Conservation (phyloP, 768 basidiomycete species). For the Pleurotus cornucopiae region DNA sequence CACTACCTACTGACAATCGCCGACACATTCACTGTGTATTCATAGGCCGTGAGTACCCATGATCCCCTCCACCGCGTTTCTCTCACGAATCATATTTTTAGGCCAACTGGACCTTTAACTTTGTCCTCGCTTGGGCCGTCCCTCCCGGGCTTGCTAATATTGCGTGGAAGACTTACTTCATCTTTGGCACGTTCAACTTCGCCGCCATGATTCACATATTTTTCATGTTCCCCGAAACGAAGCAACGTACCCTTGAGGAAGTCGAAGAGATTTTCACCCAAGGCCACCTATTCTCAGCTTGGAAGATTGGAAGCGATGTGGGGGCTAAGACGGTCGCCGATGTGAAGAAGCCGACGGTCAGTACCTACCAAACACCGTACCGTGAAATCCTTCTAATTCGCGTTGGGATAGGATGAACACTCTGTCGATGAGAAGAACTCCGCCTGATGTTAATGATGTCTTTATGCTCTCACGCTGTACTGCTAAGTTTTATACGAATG, state of each 20-base stretch:
- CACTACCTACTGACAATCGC: slow-evolving; percentile 13
- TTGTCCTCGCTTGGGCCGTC: slow-evolving; percentile 70
- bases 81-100: background rate
- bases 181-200: slow-evolving; percentile 76
- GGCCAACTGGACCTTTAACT: slow-evolving; percentile 65
- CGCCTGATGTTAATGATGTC: background rate
- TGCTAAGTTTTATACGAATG: no score
- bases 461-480: no score
- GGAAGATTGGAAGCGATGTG: slow-evolving; percentile 59
- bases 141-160: slow-evolving; percentile 66
- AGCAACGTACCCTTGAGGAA: slow-evolving; percentile 70
- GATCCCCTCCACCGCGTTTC: background rate
- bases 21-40: slow-evolving; percentile 6
- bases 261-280: slow-evolving; percentile 73
- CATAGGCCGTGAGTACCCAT: slow-evolving; percentile 16
- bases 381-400: background rate
- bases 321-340: slow-evolving; percentile 60
- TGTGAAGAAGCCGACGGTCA: slow-evolving; percentile 22
- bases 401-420: background rate
- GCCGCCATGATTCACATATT: slow-evolving; percentile 66
- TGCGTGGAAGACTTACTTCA: slow-evolving; percentile 74
- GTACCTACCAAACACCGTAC: background rate
- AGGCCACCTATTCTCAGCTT: slow-evolving; percentile 67
- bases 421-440: background rate
- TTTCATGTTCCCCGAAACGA: slow-evolving; percentile 81